Base-by-base conservation (phyloP, 768 basidiomycete species). In the Rhodocollybia butyracea region DNA sequence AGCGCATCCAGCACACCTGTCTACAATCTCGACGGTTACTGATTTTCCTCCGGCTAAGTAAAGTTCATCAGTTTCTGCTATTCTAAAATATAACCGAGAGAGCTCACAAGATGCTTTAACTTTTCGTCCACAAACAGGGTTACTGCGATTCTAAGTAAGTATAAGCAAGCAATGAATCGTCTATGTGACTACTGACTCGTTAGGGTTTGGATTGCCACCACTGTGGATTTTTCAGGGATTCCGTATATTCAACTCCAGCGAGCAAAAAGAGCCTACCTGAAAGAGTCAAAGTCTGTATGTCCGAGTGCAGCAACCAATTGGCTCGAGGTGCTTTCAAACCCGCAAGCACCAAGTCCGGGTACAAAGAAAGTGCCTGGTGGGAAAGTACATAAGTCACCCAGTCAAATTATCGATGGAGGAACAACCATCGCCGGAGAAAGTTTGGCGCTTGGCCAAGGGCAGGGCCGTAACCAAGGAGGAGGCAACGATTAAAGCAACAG, bases 61-160 rank as follows among this genome's bases (percentile, higher is more conserved):
- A 32, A 3, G 46, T 3, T 19, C 27, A 4, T 15, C 17, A 46
- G 45, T 19, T n/a, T 3, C n/a, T 21, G 17, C 34, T 31, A 13
- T n/a, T 2, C 8, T n/a, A 12, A 21, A 5, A 34, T 10, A 21
- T 17, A 15, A 30, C 21, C 7, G 26, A 6, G 13, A 24, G 32
- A 12, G 38, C 48, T 13, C 62, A 77, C 80, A 82, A 11, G 26
- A 58, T 5, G 71, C 70, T 0, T 24, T 61, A 56, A 79, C 64
- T 34, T 61, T 17, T 57, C 62, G 66, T 57, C 62, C 61, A 60
- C 83, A 84, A 43, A 84, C 67, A 5, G 82, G 81, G 71, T 84
- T 82, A 31, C 46, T 46, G 19, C 24, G 8, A 26, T 24, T 15
- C 42, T 5, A 24, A 19, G 12, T 7, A 29, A 46, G 27, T 13